Evolutionary conservation across 257 asterid genomes (phyloP), one percentile per base, ranked within the genome.

Genomic region (Linaria vulgaris): DNA sequence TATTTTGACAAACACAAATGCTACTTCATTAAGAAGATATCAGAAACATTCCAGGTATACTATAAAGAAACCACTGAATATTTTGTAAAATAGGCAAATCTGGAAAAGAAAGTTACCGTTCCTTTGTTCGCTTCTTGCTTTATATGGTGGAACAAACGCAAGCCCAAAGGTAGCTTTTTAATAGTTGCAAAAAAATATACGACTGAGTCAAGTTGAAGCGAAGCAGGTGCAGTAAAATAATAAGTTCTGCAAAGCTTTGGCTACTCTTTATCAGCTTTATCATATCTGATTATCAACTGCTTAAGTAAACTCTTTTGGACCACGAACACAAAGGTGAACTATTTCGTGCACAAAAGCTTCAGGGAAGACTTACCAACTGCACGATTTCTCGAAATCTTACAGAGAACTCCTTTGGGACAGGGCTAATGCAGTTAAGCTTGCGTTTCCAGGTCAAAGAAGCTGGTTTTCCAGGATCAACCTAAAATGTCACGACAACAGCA

Each of bases 381-480:
- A 73, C 68, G 74, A 67, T 63, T 66, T 76, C 77, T 66, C 86
- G 67, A 19, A 66, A 43, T 56, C 64, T 78, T 11, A 74, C 61
- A 1, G 77, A 67, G 54, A 58, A 78, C 70, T 49, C 75, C 23
- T 56, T 68, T 15, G 77, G 77, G 27, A 44, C 57, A 43, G 57
- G 7, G 63, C 37, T 14, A 11, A 52, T 72, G 44, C 69, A 62
- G 60, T 77, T 73, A 23, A 86, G 78, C 56, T 76, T 81, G 41
- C 97, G 89, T 56, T 84, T 72, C 97, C 95, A 86, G 45, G 88
- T 82, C 75, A 83, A 75, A 51, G 80, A 61, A 27, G 89, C 85
- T 72, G 80, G 85, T 72, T 74, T 69, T 24, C 69, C 79, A 11
- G 86, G 79, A 69, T 72, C 77, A 76, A 60, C 81, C 81, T 76